A percentile compares a stretch with the other conserved stretches of the same genome.
Evolutionary conservation across 208 protist genomes (phyloP).

Genomic region (Crithidia brevicula): DNA sequence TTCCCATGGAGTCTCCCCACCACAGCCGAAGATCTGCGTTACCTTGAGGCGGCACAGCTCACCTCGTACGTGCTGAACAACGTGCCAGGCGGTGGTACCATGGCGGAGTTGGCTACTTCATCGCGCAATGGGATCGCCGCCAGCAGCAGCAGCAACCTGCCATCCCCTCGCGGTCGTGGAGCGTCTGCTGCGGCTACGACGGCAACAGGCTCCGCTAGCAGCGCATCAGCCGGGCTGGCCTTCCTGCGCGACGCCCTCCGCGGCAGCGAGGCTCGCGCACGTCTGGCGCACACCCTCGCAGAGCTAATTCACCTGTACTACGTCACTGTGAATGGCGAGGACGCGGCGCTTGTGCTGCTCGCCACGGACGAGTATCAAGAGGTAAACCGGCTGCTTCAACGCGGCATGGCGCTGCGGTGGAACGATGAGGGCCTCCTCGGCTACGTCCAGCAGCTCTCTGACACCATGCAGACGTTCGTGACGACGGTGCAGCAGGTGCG

Average conservation of each 20-base stretch:
- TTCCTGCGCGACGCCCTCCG: constrained; percentile 51
- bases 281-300: constrained; percentile 69
- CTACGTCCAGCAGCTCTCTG: constrained; percentile 65
- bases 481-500: constrained; percentile 63
- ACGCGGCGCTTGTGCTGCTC: constrained; percentile 77
- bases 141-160: constrained; percentile 9
- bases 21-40: constrained; percentile 68
- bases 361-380: constrained; percentile 76
- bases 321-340: constrained; percentile 69
- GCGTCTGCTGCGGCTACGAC: not conserved
- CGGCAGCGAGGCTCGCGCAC: constrained; percentile 64
- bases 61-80: constrained; percentile 30
- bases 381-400: constrained; percentile 63
- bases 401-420: constrained; percentile 69
- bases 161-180: constrained; percentile 15
- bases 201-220: not conserved
- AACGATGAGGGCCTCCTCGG: constrained; percentile 56
- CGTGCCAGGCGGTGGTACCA: constrained; percentile 6
- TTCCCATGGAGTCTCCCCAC: constrained; percentile 49
- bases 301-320: constrained; percentile 79
- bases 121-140: constrained; percentile 2
- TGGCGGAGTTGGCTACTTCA: not conserved
- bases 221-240: constrained; percentile 13
- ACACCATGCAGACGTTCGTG: constrained; percentile 65
- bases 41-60: constrained; percentile 54